Conservation (phyloP, 257 asterid species). For the Paraleonurus japonicus region DNA sequence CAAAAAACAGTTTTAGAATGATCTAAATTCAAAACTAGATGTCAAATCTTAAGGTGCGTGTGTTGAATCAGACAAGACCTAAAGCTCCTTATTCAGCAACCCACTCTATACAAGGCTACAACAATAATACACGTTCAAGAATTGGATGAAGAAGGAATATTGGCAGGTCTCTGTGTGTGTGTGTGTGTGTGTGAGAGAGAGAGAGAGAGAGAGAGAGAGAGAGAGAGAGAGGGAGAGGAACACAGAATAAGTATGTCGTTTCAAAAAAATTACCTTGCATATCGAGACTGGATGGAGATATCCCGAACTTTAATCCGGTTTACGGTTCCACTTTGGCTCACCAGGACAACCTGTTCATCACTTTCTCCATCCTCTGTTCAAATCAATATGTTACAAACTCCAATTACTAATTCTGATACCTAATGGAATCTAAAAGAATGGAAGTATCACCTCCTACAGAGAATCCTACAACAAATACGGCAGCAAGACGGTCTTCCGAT, state of each 20-base stretch:
- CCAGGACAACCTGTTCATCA: slow-evolving; percentile 94
- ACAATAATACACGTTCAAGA: too few relatives aligned
- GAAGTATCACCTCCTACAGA: slow-evolving; percentile 66
- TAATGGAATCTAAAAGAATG: not conserved
- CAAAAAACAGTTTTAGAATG: not conserved
- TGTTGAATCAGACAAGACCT: too few relatives aligned
- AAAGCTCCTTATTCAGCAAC: too few relatives aligned
- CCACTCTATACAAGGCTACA: too few relatives aligned
- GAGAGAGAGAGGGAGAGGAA: too few relatives aligned
- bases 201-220: too few relatives aligned
- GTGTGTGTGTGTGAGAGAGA: too few relatives aligned
- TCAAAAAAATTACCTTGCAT: slow-evolving; percentile 60
- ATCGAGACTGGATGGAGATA: slow-evolving; percentile 90
- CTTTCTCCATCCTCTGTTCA: slow-evolving; percentile 89
- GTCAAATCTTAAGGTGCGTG: not conserved
- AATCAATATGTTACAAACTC: slow-evolving; percentile 10
- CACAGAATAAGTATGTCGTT: not conserved
- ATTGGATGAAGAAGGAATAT: too few relatives aligned
- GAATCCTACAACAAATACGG: slow-evolving; percentile 89
- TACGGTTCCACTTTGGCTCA: slow-evolving; percentile 98
- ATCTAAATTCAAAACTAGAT: not conserved
- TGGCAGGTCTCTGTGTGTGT: too few relatives aligned
- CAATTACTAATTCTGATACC: not conserved
- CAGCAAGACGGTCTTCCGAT: slow-evolving; percentile 78
- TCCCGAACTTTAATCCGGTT: slow-evolving; percentile 95